Evolutionary conservation across 2,329 filamentous ascomycete species (phyloP), one percentile per base, ranked within the genome.

Genomic region (Penicillium sp.): DNA sequence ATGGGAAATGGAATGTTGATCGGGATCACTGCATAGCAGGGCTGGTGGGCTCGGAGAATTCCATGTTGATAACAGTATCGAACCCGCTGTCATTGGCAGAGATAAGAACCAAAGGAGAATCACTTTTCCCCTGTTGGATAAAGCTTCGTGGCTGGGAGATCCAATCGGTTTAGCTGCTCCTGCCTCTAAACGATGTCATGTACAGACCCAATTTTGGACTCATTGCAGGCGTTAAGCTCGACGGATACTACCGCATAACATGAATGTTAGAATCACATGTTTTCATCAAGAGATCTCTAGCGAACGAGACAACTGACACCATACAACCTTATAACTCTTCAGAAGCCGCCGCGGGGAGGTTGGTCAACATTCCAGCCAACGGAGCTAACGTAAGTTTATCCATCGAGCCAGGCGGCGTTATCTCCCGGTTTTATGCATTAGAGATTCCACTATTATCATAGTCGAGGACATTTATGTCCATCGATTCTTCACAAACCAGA

Each of bases 1-100:
- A 30, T 25, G 14, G 53, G 53, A 19, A 57, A 48, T 61, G 60
- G 60, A 62, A 62, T 62, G 60, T 57, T 51, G 48, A 61, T 59
- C 56, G 28, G 31, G 8, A 19, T 26, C 44, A 53, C 14, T 47
- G 33, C 57, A 48, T 45, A 44, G 25, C 50, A 19, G 33, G 28
- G 38, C 22, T 47, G 16, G 49, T 41, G 25, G 28, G 28, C 19
- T 45, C 26, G 33, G 45, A 47, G 28, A 43, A 33, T 54, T 57
- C 37, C 28, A 41, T 33, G 16, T 45, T 44, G 43, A 50, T 36
- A 50, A 37, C 22, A 43, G 31, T 41, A 31, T 40, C 45, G 3
- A 9, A 16, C 19, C 25, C 12, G 58, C 53, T 40, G 26, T 48
- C 37, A 54, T 57, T 57, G 55, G 55, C 33, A 45, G 25, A 37